Conservation (phyloP, 2,329 filamentous ascomycete species). For the Chrysoporthe deuterocubensis region DNA sequence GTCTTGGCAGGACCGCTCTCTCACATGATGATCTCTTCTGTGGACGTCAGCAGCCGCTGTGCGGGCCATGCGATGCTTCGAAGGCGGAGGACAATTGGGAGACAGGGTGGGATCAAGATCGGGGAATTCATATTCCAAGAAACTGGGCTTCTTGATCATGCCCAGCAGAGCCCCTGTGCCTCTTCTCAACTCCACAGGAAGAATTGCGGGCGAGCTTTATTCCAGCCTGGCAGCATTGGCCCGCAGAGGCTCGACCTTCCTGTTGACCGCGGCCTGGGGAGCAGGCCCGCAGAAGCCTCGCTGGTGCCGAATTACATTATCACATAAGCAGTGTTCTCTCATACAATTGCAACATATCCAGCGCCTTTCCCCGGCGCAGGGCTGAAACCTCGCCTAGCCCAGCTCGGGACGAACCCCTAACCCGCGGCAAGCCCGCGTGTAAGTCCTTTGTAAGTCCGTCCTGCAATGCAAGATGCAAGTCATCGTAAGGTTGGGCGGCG, state of each 20-base stretch:
- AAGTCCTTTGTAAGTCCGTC: not conserved
- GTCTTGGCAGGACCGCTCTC: not conserved
- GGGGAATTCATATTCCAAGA: too few species aligned
- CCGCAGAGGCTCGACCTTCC: too few species aligned
- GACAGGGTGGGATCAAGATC: too few species aligned
- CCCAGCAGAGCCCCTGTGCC: too few species aligned
- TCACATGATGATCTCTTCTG: not conserved
- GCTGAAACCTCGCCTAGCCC: not conserved
- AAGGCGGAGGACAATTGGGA: not conserved
- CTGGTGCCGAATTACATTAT: not conserved
- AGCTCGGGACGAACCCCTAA: not conserved
- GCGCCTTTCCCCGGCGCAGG: not conserved
- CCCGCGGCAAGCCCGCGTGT: not conserved
- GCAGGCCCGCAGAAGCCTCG: not conserved
- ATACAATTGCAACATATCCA: not conserved
- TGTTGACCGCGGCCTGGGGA: too few species aligned
- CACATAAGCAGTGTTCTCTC: not conserved
- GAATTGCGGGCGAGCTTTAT: too few species aligned
- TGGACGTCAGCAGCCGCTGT: not conserved
- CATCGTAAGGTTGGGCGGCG: not conserved
- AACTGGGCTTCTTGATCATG: too few species aligned
- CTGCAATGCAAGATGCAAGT: not conserved
- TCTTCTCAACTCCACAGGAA: too few species aligned
- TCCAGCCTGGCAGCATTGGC: too few species aligned
- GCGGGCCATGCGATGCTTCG: not conserved